phyloP scores from a whole-genome alignment of 305 asterid genomes.

The Rubia balearica region DNA sequence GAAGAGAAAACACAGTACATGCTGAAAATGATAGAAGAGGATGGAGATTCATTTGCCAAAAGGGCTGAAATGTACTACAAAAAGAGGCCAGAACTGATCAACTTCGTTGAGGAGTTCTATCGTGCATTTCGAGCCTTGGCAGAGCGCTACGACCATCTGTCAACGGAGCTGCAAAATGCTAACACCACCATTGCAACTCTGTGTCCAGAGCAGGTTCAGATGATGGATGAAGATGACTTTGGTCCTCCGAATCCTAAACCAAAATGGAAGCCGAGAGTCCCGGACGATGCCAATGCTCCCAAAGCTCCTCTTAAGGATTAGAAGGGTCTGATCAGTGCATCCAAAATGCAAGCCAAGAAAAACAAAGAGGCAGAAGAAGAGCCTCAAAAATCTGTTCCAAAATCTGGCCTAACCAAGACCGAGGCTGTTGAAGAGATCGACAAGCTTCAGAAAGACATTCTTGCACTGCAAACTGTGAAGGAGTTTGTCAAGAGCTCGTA shows the following conservation, averaged over 20 bases:
- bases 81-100: slow-evolving; percentile 76
- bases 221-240: slow-evolving; percentile 57
- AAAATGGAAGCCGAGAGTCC: slow-evolving; percentile 15
- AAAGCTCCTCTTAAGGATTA: slow-evolving; percentile 52
- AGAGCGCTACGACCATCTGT: slow-evolving; percentile 72
- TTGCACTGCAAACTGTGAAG: slow-evolving; percentile 60
- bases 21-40: slow-evolving; percentile 74
- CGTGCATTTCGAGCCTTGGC: slow-evolving; percentile 77
- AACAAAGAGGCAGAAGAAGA: slow-evolving; percentile 25
- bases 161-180: slow-evolving; percentile 83
- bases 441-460: slow-evolving; percentile 68
- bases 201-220: slow-evolving; percentile 72
- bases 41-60: slow-evolving; percentile 89
- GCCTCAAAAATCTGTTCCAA: slow-evolving; percentile 15
- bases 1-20: slow-evolving; percentile 63
- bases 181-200: slow-evolving; percentile 74
- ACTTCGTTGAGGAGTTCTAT: slow-evolving; percentile 70
- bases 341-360: slow-evolving; percentile 9
- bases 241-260: slow-evolving; percentile 18
- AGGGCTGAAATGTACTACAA: slow-evolving; percentile 98
- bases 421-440: slow-evolving; percentile 62
- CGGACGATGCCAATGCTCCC: slow-evolving; percentile 30
- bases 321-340: slow-evolving; percentile 50
- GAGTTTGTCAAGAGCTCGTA: slow-evolving; percentile 87
- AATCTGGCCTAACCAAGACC: slow-evolving; percentile 47